Percentiles rank a stretch among this genome's conserved stretches.
These are phyloP conservation scores for Calonectria pseudoreteaudii DNA, from an alignment of 2,329 filamentous ascomycete genomes.

Conservation along the genomic window DNA sequence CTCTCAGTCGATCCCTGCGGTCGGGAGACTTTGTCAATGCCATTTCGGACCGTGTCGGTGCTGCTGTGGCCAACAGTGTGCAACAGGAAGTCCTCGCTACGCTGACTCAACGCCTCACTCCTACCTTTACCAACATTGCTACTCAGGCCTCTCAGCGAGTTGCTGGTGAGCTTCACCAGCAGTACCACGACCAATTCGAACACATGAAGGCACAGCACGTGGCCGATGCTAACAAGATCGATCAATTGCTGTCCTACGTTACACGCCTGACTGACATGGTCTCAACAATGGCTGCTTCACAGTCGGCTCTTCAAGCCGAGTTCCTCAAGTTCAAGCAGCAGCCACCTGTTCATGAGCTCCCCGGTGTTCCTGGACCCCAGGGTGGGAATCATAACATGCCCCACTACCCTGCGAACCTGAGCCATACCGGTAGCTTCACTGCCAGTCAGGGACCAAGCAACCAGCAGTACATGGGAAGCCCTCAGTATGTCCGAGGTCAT, in stretches of 20 bases:
- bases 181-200: slow-evolving; percentile 63
- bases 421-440: slow-evolving; percentile 49
- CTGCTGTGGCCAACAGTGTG: slow-evolving; percentile 74
- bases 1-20: slow-evolving; percentile 67
- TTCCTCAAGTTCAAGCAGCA: slow-evolving; percentile 69
- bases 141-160: slow-evolving; percentile 76
- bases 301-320: slow-evolving; percentile 76
- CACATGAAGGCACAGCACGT: slow-evolving; percentile 63
- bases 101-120: slow-evolving; percentile 73
- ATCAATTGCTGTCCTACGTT: slow-evolving; percentile 76
- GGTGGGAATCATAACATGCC: slow-evolving; percentile 36
- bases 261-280: slow-evolving; percentile 76
- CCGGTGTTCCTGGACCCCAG: slow-evolving; percentile 43
- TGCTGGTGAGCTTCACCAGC: slow-evolving; percentile 75
- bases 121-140: slow-evolving; percentile 74
- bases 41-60: slow-evolving; percentile 76
- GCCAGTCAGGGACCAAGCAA: slow-evolving; percentile 49
- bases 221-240: slow-evolving; percentile 73
- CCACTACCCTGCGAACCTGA: slow-evolving; percentile 40
- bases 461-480: slow-evolving; percentile 50
- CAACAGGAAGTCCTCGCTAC: slow-evolving; percentile 75
- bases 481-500: slow-evolving; percentile 51
- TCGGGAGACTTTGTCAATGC: slow-evolving; percentile 78
- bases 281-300: slow-evolving; percentile 75
- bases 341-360: slow-evolving; percentile 57